A percentile compares a stretch with the other conserved stretches of the same genome.
phyloP scores from a whole-genome alignment of 306 rosid species.

The Malus domestica region DNA sequence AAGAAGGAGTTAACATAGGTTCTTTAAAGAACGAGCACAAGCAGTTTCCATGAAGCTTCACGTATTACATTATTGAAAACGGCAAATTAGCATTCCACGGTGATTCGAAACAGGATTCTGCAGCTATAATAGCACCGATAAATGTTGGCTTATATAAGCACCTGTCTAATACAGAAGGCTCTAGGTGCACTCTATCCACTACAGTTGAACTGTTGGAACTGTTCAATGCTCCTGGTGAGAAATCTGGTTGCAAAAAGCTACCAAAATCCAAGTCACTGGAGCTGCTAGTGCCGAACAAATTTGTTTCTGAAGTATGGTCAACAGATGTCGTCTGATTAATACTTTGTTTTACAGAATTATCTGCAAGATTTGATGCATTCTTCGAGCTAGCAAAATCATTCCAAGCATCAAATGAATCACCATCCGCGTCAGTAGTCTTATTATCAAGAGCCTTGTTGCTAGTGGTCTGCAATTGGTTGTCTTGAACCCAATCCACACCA shows the following conservation, averaged over 20 bases:
- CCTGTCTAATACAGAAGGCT: constrained; percentile 50
- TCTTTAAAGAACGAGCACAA: neutral
- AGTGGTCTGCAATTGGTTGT: constrained; percentile 37
- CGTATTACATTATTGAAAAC: neutral
- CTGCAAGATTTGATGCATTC: constrained; percentile 31
- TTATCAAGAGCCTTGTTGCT: constrained; percentile 28
- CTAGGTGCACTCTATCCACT: constrained; percentile 23
- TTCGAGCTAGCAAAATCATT: constrained; percentile 48
- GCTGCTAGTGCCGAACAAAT: constrained; percentile 32
- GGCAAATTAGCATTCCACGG: no score
- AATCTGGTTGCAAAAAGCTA: constrained; percentile 32
- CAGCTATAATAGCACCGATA: constrained; percentile 1
- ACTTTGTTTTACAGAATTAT: constrained; percentile 31
- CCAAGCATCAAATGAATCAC: constrained; percentile 52
- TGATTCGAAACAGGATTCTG: neutral
- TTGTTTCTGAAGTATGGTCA: constrained; percentile 31
- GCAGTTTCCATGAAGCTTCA: neutral
- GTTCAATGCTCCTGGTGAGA: constrained; percentile 35
- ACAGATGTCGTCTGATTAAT: constrained; percentile 17
- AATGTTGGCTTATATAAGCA: constrained; percentile 19
- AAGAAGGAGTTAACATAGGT: neutral
- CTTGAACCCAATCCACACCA: constrained; percentile 30
- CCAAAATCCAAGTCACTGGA: constrained; percentile 40
- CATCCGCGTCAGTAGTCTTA: constrained; percentile 20
- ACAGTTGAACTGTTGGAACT: constrained; percentile 28